Evolutionary conservation across 2,329 filamentous ascomycete species (phyloP).

Genomic region (Pestalotiopsis sp.): DNA sequence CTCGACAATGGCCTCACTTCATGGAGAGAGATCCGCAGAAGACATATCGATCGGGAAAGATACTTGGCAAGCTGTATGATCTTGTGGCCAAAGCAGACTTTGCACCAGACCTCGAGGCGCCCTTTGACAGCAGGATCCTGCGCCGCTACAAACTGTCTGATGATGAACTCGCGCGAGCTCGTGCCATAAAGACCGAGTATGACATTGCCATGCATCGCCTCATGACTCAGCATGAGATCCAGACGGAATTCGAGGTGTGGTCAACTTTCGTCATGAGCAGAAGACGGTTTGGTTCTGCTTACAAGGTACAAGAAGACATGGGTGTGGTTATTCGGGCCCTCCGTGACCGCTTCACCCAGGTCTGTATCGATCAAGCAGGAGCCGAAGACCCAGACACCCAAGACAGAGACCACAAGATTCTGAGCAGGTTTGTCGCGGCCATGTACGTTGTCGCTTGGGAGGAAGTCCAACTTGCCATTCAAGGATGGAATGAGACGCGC

Average conservation of each 20-base stretch:
- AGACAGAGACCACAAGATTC: conserved; percentile 53
- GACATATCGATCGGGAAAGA: conserved; percentile 67
- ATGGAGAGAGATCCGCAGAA: conserved; percentile 69
- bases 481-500: conserved; percentile 38
- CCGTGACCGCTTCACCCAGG: conserved; percentile 67
- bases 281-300: conserved; percentile 72
- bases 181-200: conserved; percentile 73
- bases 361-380: conserved; percentile 68
- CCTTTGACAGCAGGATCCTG: conserved; percentile 78
- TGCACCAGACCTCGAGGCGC: conserved; percentile 67
- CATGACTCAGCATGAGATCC: conserved; percentile 82
- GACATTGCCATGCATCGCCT: conserved; percentile 76
- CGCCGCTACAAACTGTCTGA: conserved; percentile 58
- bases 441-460: conserved; percentile 85
- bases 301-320: conserved; percentile 85
- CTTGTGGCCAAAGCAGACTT: conserved; percentile 70
- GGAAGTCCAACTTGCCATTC: conserved; percentile 63
- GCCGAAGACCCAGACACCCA: conserved; percentile 28
- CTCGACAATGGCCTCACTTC: conserved; percentile 77
- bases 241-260: conserved; percentile 91
- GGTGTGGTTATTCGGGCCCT: conserved; percentile 67
- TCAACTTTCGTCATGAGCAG: conserved; percentile 81
- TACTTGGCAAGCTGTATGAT: conserved; percentile 84
- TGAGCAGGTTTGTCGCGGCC: conserved; percentile 77
- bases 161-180: conserved; percentile 58